Evolutionary conservation across 805 yeast genomes (phyloP).

Genomic region (Candida loeiensis): DNA sequence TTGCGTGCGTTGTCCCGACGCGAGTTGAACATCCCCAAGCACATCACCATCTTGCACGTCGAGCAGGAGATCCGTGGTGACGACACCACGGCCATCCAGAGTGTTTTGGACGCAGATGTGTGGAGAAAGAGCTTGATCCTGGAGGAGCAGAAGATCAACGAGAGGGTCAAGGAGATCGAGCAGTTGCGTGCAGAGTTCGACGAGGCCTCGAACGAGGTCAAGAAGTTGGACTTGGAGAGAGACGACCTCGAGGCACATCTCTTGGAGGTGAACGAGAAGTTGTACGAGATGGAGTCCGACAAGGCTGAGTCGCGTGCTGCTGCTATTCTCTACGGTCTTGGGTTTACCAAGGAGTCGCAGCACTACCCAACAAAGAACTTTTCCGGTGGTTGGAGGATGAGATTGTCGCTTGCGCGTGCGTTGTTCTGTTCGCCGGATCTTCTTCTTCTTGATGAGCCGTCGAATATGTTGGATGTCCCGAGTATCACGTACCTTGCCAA

Average conservation of each 20-base stretch:
- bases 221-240: conserved; percentile 83
- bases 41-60: conserved; percentile 91
- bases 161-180: conserved; percentile 74
- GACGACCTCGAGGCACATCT: conserved; percentile 79
- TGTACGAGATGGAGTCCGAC: conserved; percentile 92
- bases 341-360: conserved; percentile 88
- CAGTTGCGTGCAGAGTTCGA: conserved; percentile 59
- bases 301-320: conserved; percentile 98
- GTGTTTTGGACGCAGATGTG: conserved; percentile 98
- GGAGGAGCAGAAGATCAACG: conserved; percentile 73
- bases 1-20: conserved; percentile 88
- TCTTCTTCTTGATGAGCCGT: conserved; percentile 93
- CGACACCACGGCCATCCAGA: conserved; percentile 83
- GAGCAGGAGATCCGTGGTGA: conserved; percentile 97
- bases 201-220: conserved; percentile 70
- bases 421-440: conserved; percentile 95
- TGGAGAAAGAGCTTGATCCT: conserved; percentile 88
- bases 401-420: conserved; percentile 96
- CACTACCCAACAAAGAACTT: conserved; percentile 79
- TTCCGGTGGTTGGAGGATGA: conserved; percentile 99
- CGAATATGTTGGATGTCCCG: conserved; percentile 99
- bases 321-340: conserved; percentile 85
- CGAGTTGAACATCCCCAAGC: conserved; percentile 91
- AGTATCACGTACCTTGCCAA: conserved; percentile 91
- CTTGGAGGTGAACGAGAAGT: conserved; percentile 74